Percentiles rank a stretch among this genome's conserved stretches.
These are phyloP conservation scores for Saturnispora saitoi DNA, from an alignment of 805 yeast species.

Conservation along the genomic window DNA sequence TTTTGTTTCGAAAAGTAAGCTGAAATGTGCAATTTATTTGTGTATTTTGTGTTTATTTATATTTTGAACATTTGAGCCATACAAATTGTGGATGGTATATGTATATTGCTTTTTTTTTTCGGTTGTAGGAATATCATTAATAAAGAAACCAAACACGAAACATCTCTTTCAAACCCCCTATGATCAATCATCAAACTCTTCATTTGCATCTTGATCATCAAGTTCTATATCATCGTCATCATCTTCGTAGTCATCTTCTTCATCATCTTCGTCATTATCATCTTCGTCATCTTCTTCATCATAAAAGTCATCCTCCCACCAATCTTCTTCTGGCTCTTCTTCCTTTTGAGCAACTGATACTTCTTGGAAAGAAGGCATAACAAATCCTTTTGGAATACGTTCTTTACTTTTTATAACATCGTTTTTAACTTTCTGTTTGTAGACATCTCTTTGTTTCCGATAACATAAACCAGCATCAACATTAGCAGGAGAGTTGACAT, in stretches of 20 bases:
- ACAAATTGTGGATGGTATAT: not conserved
- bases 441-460: constrained; percentile 73
- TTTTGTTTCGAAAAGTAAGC: not conserved
- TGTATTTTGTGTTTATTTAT: not conserved
- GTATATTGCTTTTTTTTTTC: not conserved
- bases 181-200: constrained; percentile 6
- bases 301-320: constrained; percentile 26
- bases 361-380: constrained; percentile 65
- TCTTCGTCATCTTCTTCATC: constrained; percentile 28
- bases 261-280: constrained; percentile 27
- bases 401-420: constrained; percentile 78
- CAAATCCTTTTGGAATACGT: constrained; percentile 80
- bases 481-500: constrained; percentile 89
- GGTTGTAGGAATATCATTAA: too few species aligned
- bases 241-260: constrained; percentile 23
- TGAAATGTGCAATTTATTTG: not conserved
- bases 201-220: constrained; percentile 13
- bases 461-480: constrained; percentile 96
- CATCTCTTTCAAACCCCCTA: too few species aligned
- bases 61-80: not conserved
- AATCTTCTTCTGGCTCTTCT: constrained; percentile 25
- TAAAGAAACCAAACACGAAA: not conserved
- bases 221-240: constrained; percentile 15
- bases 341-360: constrained; percentile 27
- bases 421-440: constrained; percentile 64